Conservation (phyloP, 1,284 basidiomycete genomes). For the Nidula niveotomentosa region DNA sequence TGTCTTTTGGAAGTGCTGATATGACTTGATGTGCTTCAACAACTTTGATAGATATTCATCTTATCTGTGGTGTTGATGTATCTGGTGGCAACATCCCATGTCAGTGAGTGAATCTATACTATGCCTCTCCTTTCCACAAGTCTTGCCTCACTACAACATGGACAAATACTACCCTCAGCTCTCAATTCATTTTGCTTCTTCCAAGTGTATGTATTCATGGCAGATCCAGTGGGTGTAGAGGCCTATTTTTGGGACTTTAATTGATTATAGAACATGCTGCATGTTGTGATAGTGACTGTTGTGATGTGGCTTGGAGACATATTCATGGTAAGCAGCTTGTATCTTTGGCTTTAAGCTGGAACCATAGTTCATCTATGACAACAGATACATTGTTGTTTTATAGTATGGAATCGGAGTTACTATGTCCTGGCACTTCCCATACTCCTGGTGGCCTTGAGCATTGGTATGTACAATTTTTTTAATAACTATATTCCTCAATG, state of each 20-base stretch:
- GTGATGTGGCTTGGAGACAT: conserved; percentile 22
- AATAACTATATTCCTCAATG: background rate
- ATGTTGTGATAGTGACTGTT: conserved; percentile 14
- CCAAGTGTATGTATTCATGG: conserved; percentile 13
- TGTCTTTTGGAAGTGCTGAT: no score
- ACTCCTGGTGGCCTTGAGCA: conserved; percentile 1
- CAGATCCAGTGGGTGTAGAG: conserved; percentile 10
- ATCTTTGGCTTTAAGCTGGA: background rate
- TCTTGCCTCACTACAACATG: no score
- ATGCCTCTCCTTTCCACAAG: no score
- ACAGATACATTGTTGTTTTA: conserved; percentile 22
- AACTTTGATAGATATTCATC: no score
- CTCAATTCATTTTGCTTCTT: conserved; percentile 16
- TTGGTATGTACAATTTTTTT: background rate
- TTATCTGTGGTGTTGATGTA: no score
- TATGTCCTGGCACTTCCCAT: conserved; percentile 1
- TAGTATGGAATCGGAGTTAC: conserved; percentile 3
- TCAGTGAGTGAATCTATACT: no score
- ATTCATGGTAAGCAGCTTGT: conserved; percentile 15
- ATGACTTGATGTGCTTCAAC: no score
- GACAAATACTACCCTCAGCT: background rate
- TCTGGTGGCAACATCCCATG: no score
- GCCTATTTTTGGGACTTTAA: conserved; percentile 15
- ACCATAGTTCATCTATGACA: background rate
- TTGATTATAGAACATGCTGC: conserved; percentile 18